Base-by-base conservation (phyloP, 345 rosid species). In the Boechera stricta region DNA sequence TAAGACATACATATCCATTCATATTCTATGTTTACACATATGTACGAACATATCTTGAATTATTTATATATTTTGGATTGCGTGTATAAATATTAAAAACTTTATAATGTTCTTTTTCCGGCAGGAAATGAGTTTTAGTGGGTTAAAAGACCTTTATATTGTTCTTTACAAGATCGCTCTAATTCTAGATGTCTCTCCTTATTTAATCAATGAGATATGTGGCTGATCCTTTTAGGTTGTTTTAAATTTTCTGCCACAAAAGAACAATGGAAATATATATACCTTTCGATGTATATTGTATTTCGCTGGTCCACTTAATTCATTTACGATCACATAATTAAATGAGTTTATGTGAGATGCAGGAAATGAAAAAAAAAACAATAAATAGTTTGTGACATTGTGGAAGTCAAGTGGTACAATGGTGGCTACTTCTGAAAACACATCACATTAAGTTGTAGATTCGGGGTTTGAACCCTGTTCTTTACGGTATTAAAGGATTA, bases 151-250 rank as follows among this genome's bases (percentile, higher is more conserved):
- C 67, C 5, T 49, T 45, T 65, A 35, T 33, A 44, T 74, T 54
- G 58, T 74, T 65, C 72, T 74, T 65, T 74, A 74, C 39, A 33
- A 18, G 65, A 55, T 38, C 29, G 16, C 64, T 56, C 48, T 74
- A 33, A 10, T 55, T 74, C 31, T 64, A 54, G 71, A 64, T 31
- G 32, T 42, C 63, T 64, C 77, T 18, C 41, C 35, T 73, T 31
- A 64, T 16, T 16, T 31, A 73, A 64, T 73, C 28, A 54, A 2
- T 12, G 36, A 32, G 8, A 49, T 52, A 24, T 54, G 71, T 73
- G 69, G 70, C 63, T 41, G 26, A 63, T 52, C 62, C 11, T 51
- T 49, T 62, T 51, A 52, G 31, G 76, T 63, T 45, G 55, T 42
- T 64, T 42, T 21, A 64, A 44, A 54, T 32, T 39, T 74, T 64